Evolutionary conservation across 345 rosid genomes (phyloP), one percentile per base, ranked within the genome.

Genomic region (Microthlaspi erraticum): DNA sequence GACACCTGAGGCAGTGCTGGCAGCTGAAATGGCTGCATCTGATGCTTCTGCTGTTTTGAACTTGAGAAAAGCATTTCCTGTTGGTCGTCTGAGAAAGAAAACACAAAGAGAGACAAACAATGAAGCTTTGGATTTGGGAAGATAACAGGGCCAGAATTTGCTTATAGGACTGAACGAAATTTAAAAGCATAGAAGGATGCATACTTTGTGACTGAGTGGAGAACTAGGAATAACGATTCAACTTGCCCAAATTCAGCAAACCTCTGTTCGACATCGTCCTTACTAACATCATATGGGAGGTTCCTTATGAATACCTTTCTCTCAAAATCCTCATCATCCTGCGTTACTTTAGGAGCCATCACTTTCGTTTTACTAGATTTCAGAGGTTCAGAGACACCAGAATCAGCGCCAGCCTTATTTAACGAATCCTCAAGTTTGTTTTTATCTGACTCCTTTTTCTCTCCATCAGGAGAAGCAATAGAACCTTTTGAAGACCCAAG

Each of bases 51-150:
- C 39, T 60, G 85, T 77, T 80, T 86, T 86, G 72, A 93, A 93
- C 80, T 84, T 89, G 81, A 93, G 91, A 72, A 93, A 91, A 53
- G 91, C 98, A 13, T 96, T 87, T 50, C 98, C 98, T 71, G 72
- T 83, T 1, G 98, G 96, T 70, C 97, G 81, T 80, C 97, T 93
- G 90, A 76, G 80, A 82, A 49, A 32, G 54, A 55, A 64, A 79
- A 39, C 8, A 55, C 66, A 50, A 10, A 60, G 49, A 45, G 60
- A 68, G 41, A 56, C 41, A 23, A 44, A 14, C 9, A 17, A 33
- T 36, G 11, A 68, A 31, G 39, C 42, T 54, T 63, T 38, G 60
- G n/a, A 39, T 39, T 73, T 18, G 16, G n/a, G 16, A 43, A 31
- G 66, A 32, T 38, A 49, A 12, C 45, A 58, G 49, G 39, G 38